phyloP scores from a whole-genome alignment of 1,284 basidiomycete genomes.

The Erythrobasidium hasegawianum region DNA sequence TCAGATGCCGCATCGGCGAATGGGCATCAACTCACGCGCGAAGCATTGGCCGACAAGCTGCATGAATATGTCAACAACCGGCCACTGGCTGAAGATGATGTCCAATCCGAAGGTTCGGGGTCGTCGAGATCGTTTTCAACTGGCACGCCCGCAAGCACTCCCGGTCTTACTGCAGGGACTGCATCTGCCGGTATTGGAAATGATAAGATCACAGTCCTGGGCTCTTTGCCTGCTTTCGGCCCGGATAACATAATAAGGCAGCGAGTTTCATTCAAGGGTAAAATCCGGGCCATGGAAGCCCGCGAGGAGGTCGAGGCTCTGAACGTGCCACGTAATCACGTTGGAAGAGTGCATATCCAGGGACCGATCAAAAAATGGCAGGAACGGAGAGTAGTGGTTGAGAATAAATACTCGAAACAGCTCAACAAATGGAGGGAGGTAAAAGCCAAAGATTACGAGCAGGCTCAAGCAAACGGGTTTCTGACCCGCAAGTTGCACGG shows the following conservation, averaged over 20 bases:
- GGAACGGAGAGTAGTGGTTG: conserved; percentile 46
- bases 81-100: background rate
- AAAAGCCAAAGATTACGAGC: conserved; percentile 42
- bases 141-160: background rate
- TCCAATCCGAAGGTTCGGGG: background rate
- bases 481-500: conserved; percentile 46
- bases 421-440: conserved; percentile 45
- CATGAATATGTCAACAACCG: background rate
- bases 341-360: conserved; percentile 50
- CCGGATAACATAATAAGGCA: conserved; percentile 69
- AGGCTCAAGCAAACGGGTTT: conserved; percentile 47
- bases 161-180: background rate
- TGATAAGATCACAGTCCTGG: conserved; percentile 20
- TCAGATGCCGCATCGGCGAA: background rate
- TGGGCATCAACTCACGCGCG: background rate
- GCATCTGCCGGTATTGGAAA: conserved; percentile 3
- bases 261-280: conserved; percentile 72
- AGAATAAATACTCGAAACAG: conserved; percentile 45
- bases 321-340: conserved; percentile 58
- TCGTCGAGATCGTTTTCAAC: background rate
- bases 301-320: conserved; percentile 64
- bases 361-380: conserved; percentile 47
- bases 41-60: conserved; percentile 1
- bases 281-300: conserved; percentile 72
- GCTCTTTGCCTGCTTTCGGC: conserved; percentile 34